Evolutionary conservation across 768 basidiomycete genomes (phyloP), one percentile per base, ranked within the genome.

Genomic region (Suillus tomentosus): DNA sequence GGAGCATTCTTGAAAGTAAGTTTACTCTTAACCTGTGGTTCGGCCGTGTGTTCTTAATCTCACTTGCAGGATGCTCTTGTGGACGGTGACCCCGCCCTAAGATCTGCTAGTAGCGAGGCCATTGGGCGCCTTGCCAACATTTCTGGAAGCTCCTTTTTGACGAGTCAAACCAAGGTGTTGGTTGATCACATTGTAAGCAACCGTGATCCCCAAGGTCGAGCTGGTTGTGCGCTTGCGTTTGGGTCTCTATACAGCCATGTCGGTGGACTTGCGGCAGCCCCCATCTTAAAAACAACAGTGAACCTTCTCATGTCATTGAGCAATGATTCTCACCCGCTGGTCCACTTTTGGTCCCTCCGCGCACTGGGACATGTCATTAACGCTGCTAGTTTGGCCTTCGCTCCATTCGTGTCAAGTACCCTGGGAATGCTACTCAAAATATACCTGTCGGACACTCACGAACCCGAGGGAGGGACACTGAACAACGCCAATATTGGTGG

Each of bases 131-230:
- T 99, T 9, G 90, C 93, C 9, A 91, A 87, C 69, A 78, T 96
- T 39, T 91, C 91, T 1, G 94, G 90, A 5, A 93, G 89, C 8
- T 84, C 82, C 48, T 96, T 95, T 80, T 81, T 98, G 58, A 91
- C 92, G 0, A 84, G 82, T 53, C 92, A 96, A 74, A 90, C 94
- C 66, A 97, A 97, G 75, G 87, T 87, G 66, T 81, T 98, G 5
- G 95, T 99, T 10, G 92, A 97, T 69, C 91, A 95, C 70, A 91
- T 99, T 27, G 94, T 99, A 62, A 94, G 83, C 76, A 97, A 99
- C 74, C 90, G 96, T 19, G 92, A 96, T 74, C 96, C 97, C 0
- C 84, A 92, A 66, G 89, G 89, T 27, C 87, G 97, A 19, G 96
- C 96, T 17, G 97, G 97, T 0, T 98, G 95, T 72, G 94, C 95